A percentile compares a stretch with the other conserved stretches of the same genome.
phyloP scores from a whole-genome alignment of 768 basidiomycete genomes.

The Lactifluus rugatus region DNA sequence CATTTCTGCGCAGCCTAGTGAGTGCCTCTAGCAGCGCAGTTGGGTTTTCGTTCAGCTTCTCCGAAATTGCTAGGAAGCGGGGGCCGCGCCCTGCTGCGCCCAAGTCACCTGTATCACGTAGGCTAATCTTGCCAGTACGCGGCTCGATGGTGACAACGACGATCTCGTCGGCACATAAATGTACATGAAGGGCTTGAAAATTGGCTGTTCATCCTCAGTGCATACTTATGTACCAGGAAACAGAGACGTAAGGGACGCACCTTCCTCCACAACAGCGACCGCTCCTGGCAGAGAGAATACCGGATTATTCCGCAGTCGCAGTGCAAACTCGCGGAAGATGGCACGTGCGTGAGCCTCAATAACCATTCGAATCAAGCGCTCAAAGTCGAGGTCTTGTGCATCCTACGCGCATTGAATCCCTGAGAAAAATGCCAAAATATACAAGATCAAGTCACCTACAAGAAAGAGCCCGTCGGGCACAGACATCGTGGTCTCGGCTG shows the following conservation, averaged over 20 bases:
- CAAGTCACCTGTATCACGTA: slow-evolving; percentile 75
- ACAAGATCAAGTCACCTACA: slow-evolving; percentile 37
- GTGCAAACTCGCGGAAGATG: slow-evolving; percentile 48
- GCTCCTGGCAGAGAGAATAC: slow-evolving; percentile 58
- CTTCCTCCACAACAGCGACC: slow-evolving; percentile 44
- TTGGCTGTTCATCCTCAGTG: slow-evolving; percentile 32
- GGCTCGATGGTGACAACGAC: slow-evolving; percentile 71
- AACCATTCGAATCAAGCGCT: slow-evolving; percentile 51
- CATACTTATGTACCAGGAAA: not conserved
- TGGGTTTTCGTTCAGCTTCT: slow-evolving; percentile 64
- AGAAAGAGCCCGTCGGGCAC: slow-evolving; percentile 38
- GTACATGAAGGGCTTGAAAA: slow-evolving; percentile 50
- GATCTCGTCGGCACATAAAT: slow-evolving; percentile 67
- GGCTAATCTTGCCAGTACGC: slow-evolving; percentile 66
- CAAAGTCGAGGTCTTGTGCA: slow-evolving; percentile 63
- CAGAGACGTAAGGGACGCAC: slow-evolving; percentile 28
- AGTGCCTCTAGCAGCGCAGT: slow-evolving; percentile 46
- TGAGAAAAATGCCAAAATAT: not conserved
- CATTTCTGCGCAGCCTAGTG: slow-evolving; percentile 49
- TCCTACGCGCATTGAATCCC: slow-evolving; percentile 32
- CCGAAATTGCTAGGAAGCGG: slow-evolving; percentile 49
- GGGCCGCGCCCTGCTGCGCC: slow-evolving; percentile 63
- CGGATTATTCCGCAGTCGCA: slow-evolving; percentile 43
- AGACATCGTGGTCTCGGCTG: slow-evolving; percentile 38
- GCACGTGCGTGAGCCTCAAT: slow-evolving; percentile 57